phyloP scores from a whole-genome alignment of 139 green algal genomes.

The Chlamydomonas incerta region DNA sequence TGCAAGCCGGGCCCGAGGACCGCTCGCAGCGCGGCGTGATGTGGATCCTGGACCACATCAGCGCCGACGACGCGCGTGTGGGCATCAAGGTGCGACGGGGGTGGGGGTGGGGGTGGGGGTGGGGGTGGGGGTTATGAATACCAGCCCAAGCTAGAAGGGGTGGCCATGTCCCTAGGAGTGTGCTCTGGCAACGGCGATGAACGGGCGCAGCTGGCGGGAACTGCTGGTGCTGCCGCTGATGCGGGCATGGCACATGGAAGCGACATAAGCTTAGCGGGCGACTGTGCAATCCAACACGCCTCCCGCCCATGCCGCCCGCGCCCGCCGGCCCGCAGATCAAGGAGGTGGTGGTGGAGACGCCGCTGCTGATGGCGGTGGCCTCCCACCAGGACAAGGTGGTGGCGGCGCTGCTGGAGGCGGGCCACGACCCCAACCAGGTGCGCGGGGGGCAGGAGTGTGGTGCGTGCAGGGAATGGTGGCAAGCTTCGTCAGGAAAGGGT shows the following conservation, averaged over 20 bases:
- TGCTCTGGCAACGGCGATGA: no score
- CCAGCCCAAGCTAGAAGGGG: no score
- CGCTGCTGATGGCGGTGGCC: conserved; percentile 41
- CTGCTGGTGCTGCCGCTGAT: no score
- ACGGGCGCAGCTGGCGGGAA: no score
- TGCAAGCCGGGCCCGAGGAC: neutral
- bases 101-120: no score
- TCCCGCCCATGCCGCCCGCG: no score
- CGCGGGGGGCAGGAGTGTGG: neutral
- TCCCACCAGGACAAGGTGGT: conserved; percentile 36
- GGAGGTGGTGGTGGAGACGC: conserved; percentile 15
- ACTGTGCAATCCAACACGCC: no score
- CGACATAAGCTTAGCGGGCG: no score
- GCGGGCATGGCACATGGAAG: no score
- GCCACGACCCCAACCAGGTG: conserved; percentile 29
- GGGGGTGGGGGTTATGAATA: no score
- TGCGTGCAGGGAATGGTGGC: neutral
- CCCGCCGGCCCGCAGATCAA: neutral
- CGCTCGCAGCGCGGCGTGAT: neutral
- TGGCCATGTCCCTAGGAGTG: no score
- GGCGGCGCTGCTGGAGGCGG: conserved; percentile 9
- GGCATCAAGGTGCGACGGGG: neutral
- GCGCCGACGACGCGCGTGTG: neutral
- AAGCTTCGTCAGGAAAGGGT: no score
- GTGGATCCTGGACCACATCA: neutral